phyloP scores from a whole-genome alignment of 1,284 basidiomycete species.

The Rhodotorula glutinis region DNA sequence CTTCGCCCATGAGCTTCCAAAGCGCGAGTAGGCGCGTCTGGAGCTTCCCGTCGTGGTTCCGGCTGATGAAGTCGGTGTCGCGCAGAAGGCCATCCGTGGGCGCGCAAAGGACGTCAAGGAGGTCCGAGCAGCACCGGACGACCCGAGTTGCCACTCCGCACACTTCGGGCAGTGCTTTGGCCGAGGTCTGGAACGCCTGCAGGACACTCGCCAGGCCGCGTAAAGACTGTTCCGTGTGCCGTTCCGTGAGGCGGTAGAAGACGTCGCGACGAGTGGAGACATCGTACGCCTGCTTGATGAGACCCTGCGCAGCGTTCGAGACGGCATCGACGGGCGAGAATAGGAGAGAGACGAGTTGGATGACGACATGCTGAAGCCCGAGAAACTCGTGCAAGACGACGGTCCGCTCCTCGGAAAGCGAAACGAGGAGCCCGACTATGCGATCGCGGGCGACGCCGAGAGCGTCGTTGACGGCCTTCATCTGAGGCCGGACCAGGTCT shows the following conservation, averaged over 20 bases:
- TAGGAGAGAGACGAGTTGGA: conserved; percentile 62
- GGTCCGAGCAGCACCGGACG: conserved; percentile 84
- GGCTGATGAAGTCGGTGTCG: conserved; percentile 55
- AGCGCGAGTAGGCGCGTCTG: conserved; percentile 62
- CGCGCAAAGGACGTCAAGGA: conserved; percentile 79
- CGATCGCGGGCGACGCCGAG: conserved; percentile 18
- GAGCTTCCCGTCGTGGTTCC: conserved; percentile 51
- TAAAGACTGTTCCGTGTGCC: conserved; percentile 63
- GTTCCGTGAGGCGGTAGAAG: conserved; percentile 69
- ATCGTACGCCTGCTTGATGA: conserved; percentile 77
- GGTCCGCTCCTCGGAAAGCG: conserved; percentile 31
- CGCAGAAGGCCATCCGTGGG: conserved; percentile 66
- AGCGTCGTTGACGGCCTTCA: conserved; percentile 38
- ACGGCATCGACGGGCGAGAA: conserved; percentile 74
- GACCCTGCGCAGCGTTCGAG: conserved; percentile 66
- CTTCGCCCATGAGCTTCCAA: conserved; percentile 77
- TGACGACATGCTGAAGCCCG: conserved; percentile 13
- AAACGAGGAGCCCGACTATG: conserved; percentile 26
- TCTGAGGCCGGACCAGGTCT: conserved; percentile 40
- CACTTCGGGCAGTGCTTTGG: conserved; percentile 69
- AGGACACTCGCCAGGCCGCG: conserved; percentile 67
- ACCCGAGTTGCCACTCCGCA: conserved; percentile 79
- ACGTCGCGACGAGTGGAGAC: conserved; percentile 81
- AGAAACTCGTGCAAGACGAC: conserved; percentile 23
- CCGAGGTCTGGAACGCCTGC: conserved; percentile 62